Evolutionary conservation across 2,329 filamentous ascomycete species (phyloP), one percentile per base, ranked within the genome.

Genomic region (Exophiala aquamarina): DNA sequence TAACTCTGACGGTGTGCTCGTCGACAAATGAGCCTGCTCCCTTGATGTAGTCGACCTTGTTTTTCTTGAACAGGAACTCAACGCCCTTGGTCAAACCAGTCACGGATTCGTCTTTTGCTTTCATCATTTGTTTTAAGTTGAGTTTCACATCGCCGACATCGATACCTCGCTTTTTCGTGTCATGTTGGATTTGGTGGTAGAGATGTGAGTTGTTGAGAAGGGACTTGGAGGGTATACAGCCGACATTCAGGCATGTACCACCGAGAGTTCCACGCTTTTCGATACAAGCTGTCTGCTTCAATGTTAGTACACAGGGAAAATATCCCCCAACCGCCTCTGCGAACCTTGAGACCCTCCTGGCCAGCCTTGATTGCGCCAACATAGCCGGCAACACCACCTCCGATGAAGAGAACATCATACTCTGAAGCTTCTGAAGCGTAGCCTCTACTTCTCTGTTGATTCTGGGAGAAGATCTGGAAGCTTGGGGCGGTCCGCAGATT

Each of bases 161-260:
- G 69, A 98, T 98, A 68, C 93, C 93, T 69, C 93, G 89, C 73
- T 87, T 83, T 77, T 96, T 95, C 59, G 90, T 92, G 77, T 98
- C 93, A 77, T 98, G 92, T 53, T 94, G 82, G 66, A 96, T 87
- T 74, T 91, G 87, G 78, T 97, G 92, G 79, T 97, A 97, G 52
- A 97, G 82, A 72, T 96, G 90, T 63, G 93, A 96, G 81, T 97
- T 97, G 84, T 97, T 98, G 71, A 98, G 88, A 61, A 98, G 89
- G 55, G 93, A 96, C 76, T 98, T 98, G 59, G 93, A 98, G 59
- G 93, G 93, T 68, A 98, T 98, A 76, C 93, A 98, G 75, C 93
- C 93, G 66, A 98, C 93, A 71, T 98, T 98, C 65, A 98, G 77
- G 78, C 93, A 98, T 65, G 93, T 98, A 69, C 93, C 93, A 65